A percentile compares a stretch with the other conserved stretches of the same genome.
These are phyloP conservation scores for Curvularia sp. DNA, from an alignment of 2,329 filamentous ascomycete species.

Conservation along the genomic window DNA sequence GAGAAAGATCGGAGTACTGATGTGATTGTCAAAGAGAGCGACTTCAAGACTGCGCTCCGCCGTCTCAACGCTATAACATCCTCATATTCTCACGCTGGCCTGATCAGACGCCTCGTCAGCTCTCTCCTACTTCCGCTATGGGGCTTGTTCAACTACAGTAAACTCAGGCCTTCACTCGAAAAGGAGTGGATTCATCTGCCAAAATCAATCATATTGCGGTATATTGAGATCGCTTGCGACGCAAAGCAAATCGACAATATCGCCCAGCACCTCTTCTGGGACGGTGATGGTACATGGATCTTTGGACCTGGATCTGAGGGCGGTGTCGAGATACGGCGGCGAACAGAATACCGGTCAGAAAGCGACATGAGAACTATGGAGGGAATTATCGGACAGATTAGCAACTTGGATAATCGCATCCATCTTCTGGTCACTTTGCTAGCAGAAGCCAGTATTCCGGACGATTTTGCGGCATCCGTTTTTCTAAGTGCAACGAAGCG, in stretches of 20 bases:
- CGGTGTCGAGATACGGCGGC: constrained; percentile 60
- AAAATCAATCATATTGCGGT: constrained; percentile 47
- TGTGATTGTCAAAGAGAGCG: constrained; percentile 57
- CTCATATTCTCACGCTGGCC: constrained; percentile 71
- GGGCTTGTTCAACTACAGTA: constrained; percentile 64
- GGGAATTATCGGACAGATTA: constrained; percentile 68
- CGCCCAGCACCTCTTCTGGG: constrained; percentile 63
- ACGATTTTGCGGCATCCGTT: constrained; percentile 63
- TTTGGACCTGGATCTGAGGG: constrained; percentile 58
- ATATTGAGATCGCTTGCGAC: constrained; percentile 64
- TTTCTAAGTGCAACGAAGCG: constrained; percentile 66
- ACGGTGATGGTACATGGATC: constrained; percentile 62
- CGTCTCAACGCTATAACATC: constrained; percentile 64
- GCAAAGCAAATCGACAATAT: constrained; percentile 59
- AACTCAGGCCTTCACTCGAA: constrained; percentile 38
- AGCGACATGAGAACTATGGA: constrained; percentile 61
- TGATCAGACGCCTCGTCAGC: constrained; percentile 67
- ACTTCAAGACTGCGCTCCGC: constrained; percentile 60
- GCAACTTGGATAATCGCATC: constrained; percentile 37
- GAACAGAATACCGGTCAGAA: constrained; percentile 84
- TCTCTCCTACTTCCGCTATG: constrained; percentile 69
- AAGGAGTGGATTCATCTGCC: constrained; percentile 37
- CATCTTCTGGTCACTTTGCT: constrained; percentile 48
- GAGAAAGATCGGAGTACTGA: constrained; percentile 50
- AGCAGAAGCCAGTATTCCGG: constrained; percentile 58